These are phyloP conservation scores for Suillus subluteus DNA, from an alignment of 768 basidiomycete species.

Conservation along the genomic window DNA sequence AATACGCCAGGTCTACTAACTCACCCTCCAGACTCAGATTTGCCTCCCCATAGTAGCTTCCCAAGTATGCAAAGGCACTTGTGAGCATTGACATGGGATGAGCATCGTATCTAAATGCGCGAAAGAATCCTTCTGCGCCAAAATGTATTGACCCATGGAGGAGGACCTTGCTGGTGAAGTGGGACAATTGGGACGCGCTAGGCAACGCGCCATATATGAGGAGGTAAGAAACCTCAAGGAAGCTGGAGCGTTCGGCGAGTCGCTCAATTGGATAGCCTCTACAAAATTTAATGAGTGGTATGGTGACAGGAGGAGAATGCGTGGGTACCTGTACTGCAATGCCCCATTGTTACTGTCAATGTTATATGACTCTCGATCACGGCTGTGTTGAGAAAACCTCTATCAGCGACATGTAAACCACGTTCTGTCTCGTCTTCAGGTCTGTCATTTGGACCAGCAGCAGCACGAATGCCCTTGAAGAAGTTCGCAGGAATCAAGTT, in stretches of 20 bases:
- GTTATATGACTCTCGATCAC: constrained; percentile 83
- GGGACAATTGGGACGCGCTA: constrained; percentile 54
- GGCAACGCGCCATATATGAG: constrained; percentile 89
- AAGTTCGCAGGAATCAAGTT: constrained; percentile 81
- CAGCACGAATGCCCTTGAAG: constrained; percentile 77
- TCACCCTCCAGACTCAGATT: constrained; percentile 86
- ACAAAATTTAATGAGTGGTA: constrained; percentile 14
- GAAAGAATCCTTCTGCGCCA: constrained; percentile 71
- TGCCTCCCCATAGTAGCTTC: constrained; percentile 85
- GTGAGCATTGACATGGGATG: constrained; percentile 93
- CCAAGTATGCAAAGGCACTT: constrained; percentile 85
- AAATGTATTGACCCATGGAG: constrained; percentile 73
- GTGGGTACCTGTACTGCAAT: constrained; percentile 68
- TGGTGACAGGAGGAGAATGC: constrained; percentile 2
- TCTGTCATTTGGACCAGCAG: constrained; percentile 58
- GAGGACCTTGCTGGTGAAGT: constrained; percentile 77
- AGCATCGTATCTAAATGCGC: constrained; percentile 84
- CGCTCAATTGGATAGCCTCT: constrained; percentile 95
- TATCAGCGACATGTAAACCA: constrained; percentile 78
- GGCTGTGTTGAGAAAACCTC: constrained; percentile 83
- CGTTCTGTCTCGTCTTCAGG: constrained; percentile 84
- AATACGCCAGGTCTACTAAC: constrained; percentile 9
- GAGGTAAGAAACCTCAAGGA: constrained; percentile 84
- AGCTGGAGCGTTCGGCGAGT: constrained; percentile 76
- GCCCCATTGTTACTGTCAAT: constrained; percentile 87